phyloP scores from a whole-genome alignment of 2,329 filamentous ascomycete species.

The Diaporthe citrichinensis region DNA sequence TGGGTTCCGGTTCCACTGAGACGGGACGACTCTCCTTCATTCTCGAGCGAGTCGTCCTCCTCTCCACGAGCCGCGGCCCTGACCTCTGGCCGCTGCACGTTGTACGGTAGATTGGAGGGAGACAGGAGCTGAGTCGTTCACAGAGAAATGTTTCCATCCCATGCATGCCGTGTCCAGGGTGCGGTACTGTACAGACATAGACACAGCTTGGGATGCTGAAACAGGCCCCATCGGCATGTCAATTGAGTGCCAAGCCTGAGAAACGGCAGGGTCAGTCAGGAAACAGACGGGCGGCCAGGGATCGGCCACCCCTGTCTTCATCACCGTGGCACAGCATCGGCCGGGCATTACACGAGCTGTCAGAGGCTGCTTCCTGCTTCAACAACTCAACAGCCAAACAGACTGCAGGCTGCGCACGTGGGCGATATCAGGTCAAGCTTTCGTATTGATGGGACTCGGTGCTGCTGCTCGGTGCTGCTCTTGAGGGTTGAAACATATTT shows the following conservation, averaged over 20 bases:
- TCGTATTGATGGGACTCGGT: not conserved
- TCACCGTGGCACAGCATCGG: slow-evolving; percentile 20
- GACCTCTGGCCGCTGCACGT: not conserved
- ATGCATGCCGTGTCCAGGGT: slow-evolving; percentile 1
- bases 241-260: slow-evolving; percentile 16
- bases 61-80: not conserved
- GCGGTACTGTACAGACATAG: not conserved
- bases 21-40: slow-evolving; percentile 30
- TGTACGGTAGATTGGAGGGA: slow-evolving; percentile 24
- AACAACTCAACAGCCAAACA: not conserved
- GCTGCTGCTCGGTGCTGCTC: not conserved
- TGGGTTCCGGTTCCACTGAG: slow-evolving; percentile 25
- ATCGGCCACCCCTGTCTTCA: slow-evolving; percentile 13
- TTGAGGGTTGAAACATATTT: slow-evolving; percentile 17
- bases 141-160: slow-evolving; percentile 8
- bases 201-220: slow-evolving; percentile 28
- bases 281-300: slow-evolving; percentile 17
- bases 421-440: not conserved
- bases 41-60: slow-evolving; percentile 9
- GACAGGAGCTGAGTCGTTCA: slow-evolving; percentile 9
- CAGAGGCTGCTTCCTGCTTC: slow-evolving; percentile 9
- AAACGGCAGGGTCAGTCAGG: slow-evolving; percentile 21
- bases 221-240: slow-evolving; percentile 28
- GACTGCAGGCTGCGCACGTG: slow-evolving; percentile 13
- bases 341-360: slow-evolving; percentile 29